Evolutionary conservation across 2,329 filamentous ascomycete genomes (phyloP), one percentile per base, ranked within the genome.

Genomic region (Exophiala aquamarina): DNA sequence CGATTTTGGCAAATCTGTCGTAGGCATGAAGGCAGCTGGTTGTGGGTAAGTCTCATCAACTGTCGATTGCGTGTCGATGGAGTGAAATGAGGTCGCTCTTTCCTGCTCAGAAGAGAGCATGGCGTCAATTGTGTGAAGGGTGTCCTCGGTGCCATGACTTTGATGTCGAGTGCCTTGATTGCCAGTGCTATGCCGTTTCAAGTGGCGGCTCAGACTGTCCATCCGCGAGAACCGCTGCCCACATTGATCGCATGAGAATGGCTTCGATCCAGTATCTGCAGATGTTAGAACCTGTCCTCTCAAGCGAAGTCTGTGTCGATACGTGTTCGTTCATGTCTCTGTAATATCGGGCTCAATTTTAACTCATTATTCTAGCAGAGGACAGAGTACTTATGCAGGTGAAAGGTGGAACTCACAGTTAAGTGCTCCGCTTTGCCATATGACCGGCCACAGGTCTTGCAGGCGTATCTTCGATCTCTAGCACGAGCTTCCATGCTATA

Each of bases 271-370:
- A 21, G 20, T 45, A 38, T 50, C 47, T 50, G 29, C 4, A 18
- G 7, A 17, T n/a, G 18, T 34, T 17, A 15, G 42, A 17, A 40
- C 32, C 13, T 34, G 15, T 9, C 2, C 14, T 8, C 13, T n/a
- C 9, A 13, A 5, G 13, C 9, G 10, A 32, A 6, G 14, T 21
- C 15, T 14, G 18, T 32, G 11, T 15, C 17, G 41, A 13, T 35
- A 50, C 47, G 42, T 6, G 42, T 45, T 44, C 47, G 37, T 29
- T 50, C 47, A 37, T 50, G 47, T 13, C 47, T 39, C 47, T 50
- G 18, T 2, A 17, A 31, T 4, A 36, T 8, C 15, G 15, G 15
- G 33, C 8, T 36, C n/a, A n/a, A n/a, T n/a, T n/a, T n/a, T n/a
- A n/a, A n/a, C n/a, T n/a, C n/a, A n/a, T n/a, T n/a, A n/a, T n/a